Percentiles rank a stretch among this genome's conserved stretches.
phyloP scores from a whole-genome alignment of 176 grass and related monocot species.

The Triticum monococcum region DNA sequence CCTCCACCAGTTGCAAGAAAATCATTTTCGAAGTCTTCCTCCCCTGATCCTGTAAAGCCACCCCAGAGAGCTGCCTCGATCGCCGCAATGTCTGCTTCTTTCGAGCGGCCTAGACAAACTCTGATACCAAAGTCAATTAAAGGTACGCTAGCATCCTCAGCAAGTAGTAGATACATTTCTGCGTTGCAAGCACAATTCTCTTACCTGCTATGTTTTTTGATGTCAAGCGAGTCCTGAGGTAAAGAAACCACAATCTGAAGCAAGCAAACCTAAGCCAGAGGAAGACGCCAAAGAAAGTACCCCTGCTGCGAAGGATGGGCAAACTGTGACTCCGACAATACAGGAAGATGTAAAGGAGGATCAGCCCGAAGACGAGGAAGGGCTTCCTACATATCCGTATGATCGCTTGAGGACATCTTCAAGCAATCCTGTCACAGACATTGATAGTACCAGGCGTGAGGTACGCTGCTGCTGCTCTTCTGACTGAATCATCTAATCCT shows the following conservation, averaged over 20 bases:
- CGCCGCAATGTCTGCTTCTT: slow-evolving; percentile 65
- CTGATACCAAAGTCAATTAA: slow-evolving; percentile 97
- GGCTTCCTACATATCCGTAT: slow-evolving; percentile 71
- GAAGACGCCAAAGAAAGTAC: slow-evolving; percentile 58
- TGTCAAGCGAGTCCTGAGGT: slow-evolving; percentile 67
- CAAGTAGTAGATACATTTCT: background rate
- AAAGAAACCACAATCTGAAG: slow-evolving; percentile 49
- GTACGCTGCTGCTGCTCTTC: slow-evolving; percentile 32
- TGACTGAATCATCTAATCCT: background rate
- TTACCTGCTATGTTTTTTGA: slow-evolving; percentile 39
- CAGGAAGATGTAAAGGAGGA: slow-evolving; percentile 84
- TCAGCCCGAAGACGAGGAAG: slow-evolving; percentile 61
- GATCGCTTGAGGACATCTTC: slow-evolving; percentile 74
- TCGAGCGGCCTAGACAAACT: slow-evolving; percentile 75
- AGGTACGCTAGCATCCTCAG: slow-evolving; percentile 55
- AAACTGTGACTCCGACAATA: slow-evolving; percentile 46
- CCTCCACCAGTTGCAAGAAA: slow-evolving; percentile 83
- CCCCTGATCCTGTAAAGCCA: slow-evolving; percentile 62
- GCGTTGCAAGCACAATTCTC: background rate
- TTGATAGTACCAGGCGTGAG: slow-evolving; percentile 83
- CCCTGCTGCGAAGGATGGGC: slow-evolving; percentile 40
- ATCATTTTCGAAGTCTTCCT: slow-evolving; percentile 48
- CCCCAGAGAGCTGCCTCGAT: slow-evolving; percentile 62
- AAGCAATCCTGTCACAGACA: slow-evolving; percentile 60
- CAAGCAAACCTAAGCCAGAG: slow-evolving; percentile 70